Conservation (phyloP, 192 early-diverging fungal genomes). For the Backusella sp. region DNA sequence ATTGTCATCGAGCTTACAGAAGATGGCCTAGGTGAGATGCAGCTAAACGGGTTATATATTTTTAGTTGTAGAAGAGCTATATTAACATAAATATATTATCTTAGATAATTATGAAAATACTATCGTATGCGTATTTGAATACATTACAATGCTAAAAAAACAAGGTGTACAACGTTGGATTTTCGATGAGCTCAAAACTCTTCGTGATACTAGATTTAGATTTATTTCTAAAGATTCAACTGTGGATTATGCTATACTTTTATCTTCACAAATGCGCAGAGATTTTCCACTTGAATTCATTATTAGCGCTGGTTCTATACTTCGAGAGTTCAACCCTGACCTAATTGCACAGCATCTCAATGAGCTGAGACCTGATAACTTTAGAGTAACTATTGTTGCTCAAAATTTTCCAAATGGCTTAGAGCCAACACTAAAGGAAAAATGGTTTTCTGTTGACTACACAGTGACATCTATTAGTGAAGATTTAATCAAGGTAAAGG, state of each 20-base stretch:
- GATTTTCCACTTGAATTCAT: conserved; percentile 62
- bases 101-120: conserved; percentile 69
- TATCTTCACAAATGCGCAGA: conserved; percentile 75
- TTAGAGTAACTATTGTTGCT: conserved; percentile 47
- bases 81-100: conserved; percentile 36
- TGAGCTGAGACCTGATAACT: conserved; percentile 60
- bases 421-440: conserved; percentile 55
- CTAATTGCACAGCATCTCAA: conserved; percentile 60
- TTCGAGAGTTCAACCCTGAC: conserved; percentile 61
- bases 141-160: conserved; percentile 76
- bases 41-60: conserved; percentile 53
- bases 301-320: conserved; percentile 60
- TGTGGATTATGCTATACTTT: conserved; percentile 51
- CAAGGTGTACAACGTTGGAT: conserved; percentile 74
- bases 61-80: conserved; percentile 51
- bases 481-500: conserved; percentile 45
- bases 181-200: conserved; percentile 69
- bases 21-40: conserved; percentile 63
- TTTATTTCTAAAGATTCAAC: conserved; percentile 70
- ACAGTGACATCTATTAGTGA: conserved; percentile 53
- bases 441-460: conserved; percentile 83
- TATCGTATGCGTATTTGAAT: conserved; percentile 79
- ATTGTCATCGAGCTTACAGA: conserved; percentile 73
- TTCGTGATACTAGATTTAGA: conserved; percentile 50
- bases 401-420: conserved; percentile 43